Conservation (phyloP, 352 stramenopile species). For the Pythium coloratum region DNA sequence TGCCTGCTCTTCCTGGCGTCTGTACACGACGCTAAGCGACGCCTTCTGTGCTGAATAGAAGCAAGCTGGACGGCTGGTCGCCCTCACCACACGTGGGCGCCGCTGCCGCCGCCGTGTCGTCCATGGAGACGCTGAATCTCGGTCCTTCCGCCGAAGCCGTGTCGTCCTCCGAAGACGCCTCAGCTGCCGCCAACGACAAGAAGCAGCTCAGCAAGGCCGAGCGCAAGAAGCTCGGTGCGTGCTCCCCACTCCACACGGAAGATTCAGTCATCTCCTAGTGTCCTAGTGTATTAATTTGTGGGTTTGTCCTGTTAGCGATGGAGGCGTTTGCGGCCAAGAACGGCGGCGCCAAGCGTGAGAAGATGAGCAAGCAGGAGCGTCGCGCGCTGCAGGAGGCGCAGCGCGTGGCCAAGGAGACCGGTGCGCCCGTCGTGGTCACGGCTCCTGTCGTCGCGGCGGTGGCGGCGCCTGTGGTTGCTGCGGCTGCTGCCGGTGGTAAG, state of each 20-base stretch:
- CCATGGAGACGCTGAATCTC: conserved; percentile 61
- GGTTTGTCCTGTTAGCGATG: conserved; percentile 27
- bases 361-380: conserved; percentile 92
- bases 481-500: conserved; percentile 27
- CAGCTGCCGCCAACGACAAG: conserved; percentile 17
- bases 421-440: conserved; percentile 6
- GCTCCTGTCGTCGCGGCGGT: not conserved
- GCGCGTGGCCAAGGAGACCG: conserved; percentile 74
- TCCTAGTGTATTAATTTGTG: not conserved
- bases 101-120: not conserved
- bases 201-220: conserved; percentile 66
- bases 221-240: conserved; percentile 59
- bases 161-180: not conserved
- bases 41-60: conserved; percentile 23
- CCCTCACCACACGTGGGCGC: conserved; percentile 31
- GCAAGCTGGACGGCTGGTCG: conserved; percentile 66
- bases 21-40: not conserved
- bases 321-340: conserved; percentile 61
- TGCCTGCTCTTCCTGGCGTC: not conserved
- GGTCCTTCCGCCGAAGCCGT: conserved; percentile 26
- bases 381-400: conserved; percentile 91
- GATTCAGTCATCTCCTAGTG: not conserved
- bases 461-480: not conserved
- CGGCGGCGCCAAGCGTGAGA: conserved; percentile 58
- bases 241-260: not conserved